A percentile compares a stretch with the other conserved stretches of the same genome.
Evolutionary conservation across 306 rosid species (phyloP).

Genomic region (Styphnolobium japonicum): DNA sequence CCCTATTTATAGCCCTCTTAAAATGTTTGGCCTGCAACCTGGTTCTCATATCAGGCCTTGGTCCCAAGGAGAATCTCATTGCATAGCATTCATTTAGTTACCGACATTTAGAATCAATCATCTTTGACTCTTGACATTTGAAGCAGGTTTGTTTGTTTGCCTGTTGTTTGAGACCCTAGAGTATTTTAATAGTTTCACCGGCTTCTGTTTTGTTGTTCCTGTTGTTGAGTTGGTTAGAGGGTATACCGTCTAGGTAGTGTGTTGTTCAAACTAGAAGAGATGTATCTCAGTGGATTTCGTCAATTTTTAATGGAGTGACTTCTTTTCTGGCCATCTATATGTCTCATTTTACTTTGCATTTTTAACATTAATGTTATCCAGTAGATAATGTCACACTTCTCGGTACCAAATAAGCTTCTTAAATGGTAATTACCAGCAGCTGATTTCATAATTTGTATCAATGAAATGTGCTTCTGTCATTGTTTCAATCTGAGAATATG

Average conservation of each 20-base stretch:
- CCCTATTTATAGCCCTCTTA: conserved; percentile 30
- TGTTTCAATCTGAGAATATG: background rate
- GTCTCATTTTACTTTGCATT: background rate
- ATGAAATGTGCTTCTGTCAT: background rate
- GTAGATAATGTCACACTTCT: background rate
- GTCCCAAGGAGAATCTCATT: conserved; percentile 36
- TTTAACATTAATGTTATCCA: background rate
- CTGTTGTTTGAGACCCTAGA: conserved; percentile 51
- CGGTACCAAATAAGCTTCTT: background rate
- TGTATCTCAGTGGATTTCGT: conserved; percentile 56
- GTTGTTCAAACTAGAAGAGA: conserved; percentile 49
- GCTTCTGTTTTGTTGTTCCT: conserved; percentile 41
- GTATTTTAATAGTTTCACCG: conserved; percentile 40
- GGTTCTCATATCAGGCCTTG: conserved; percentile 32
- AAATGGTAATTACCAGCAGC: background rate
- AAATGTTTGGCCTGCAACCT: conserved; percentile 39
- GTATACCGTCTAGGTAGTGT: conserved; percentile 40
- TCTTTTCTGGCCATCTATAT: conserved; percentile 2
- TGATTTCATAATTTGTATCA: background rate
- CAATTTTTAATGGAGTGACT: conserved; percentile 45
- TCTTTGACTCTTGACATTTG: conserved; percentile 40
- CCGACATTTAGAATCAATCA: conserved; percentile 47
- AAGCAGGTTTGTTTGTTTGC: conserved; percentile 47
- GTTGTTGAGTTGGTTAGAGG: conserved; percentile 47
- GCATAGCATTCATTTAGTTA: conserved; percentile 52